Percentiles rank a stretch among this genome's conserved stretches.
phyloP scores from a whole-genome alignment of 345 rosid genomes.

The Cardamine resedifolia region DNA sequence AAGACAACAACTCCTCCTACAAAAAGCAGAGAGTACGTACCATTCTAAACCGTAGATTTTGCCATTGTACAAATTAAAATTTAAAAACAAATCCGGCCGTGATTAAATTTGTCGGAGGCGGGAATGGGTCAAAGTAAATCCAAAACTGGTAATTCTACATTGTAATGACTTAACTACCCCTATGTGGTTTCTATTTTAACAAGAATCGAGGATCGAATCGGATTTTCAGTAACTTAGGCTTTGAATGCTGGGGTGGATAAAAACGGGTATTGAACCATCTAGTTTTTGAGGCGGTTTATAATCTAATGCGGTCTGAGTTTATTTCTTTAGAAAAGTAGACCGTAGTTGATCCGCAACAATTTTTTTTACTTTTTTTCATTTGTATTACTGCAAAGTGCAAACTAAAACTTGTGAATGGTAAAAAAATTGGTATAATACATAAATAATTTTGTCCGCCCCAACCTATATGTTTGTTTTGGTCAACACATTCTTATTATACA shows the following conservation, averaged over 20 bases:
- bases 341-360: too few species aligned
- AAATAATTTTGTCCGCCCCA: too few species aligned
- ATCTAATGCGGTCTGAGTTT: too few species aligned
- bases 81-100: background rate
- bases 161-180: constrained; percentile 8
- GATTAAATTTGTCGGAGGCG: constrained; percentile 21
- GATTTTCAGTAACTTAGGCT: background rate
- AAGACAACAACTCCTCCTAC: constrained; percentile 19
- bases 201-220: background rate
- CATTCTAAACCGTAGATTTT: background rate
- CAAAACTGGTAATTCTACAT: background rate
- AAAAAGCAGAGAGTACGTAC: background rate
- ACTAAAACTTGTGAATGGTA: too few species aligned
- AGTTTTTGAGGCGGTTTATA: too few species aligned
- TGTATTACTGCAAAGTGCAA: too few species aligned
- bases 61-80: background rate
- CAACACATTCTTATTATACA: background rate
- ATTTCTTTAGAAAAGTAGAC: too few species aligned
- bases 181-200: background rate
- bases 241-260: too few species aligned
- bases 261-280: too few species aligned
- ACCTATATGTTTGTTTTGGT: too few species aligned
- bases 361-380: too few species aligned
- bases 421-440: too few species aligned
- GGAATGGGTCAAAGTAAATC: constrained; percentile 31